phyloP scores from a whole-genome alignment of 306 rosid species.

The Nissolia schottii region DNA sequence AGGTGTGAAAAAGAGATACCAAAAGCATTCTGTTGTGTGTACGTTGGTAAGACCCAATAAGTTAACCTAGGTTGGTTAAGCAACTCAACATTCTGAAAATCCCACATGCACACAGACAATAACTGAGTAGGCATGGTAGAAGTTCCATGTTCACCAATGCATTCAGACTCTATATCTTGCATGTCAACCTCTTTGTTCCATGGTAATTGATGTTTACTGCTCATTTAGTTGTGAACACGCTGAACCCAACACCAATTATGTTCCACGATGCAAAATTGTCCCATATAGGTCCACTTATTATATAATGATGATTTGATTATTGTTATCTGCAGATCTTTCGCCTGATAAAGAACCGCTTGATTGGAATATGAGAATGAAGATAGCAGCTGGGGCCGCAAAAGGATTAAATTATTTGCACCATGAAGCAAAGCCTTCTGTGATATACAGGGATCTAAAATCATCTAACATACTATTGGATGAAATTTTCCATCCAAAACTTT shows the following conservation, averaged over 20 bases:
- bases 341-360: constrained; percentile 41
- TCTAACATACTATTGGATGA: constrained; percentile 56
- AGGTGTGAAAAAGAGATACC: no score
- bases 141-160: background rate
- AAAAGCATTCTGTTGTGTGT: no score
- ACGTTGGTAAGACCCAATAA: no score
- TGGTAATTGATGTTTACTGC: background rate
- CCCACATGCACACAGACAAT: no score
- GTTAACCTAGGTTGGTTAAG: no score
- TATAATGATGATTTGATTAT: background rate
- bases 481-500: constrained; percentile 52
- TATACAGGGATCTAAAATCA: constrained; percentile 64
- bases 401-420: constrained; percentile 68
- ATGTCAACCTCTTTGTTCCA: background rate
- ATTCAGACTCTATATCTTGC: background rate
- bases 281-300: background rate
- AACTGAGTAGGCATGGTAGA: no score
- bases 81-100: no score
- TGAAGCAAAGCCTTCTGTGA: constrained; percentile 56
- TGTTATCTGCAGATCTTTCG: constrained; percentile 31
- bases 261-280: background rate
- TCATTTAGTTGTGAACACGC: background rate
- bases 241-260: background rate
- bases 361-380: constrained; percentile 67
- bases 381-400: constrained; percentile 65